These are phyloP conservation scores for Tolypocladium amazonense DNA, from an alignment of 2,329 filamentous ascomycete genomes.

Conservation along the genomic window DNA sequence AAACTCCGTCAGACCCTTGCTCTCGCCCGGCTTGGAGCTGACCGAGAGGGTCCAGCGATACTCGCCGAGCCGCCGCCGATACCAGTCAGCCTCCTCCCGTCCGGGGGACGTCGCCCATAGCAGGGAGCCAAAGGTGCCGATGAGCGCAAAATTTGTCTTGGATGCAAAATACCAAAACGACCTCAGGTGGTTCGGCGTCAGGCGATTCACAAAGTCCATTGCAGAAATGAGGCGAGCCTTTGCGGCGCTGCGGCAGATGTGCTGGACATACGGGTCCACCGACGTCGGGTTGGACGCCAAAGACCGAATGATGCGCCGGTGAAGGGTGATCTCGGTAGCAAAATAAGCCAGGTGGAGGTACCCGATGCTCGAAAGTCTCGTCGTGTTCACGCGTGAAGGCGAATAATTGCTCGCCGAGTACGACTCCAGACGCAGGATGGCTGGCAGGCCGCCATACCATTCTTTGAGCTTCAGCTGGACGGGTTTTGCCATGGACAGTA, in stretches of 20 bases:
- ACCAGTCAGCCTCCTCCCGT: slow-evolving; percentile 85
- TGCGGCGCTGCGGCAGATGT: slow-evolving; percentile 87
- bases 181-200: slow-evolving; percentile 76
- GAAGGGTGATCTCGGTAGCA: slow-evolving; percentile 85
- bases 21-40: slow-evolving; percentile 60
- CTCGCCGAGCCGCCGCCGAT: slow-evolving; percentile 72
- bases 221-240: slow-evolving; percentile 91
- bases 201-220: slow-evolving; percentile 94
- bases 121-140: slow-evolving; percentile 85
- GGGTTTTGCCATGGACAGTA: slow-evolving; percentile 67
- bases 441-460: slow-evolving; percentile 65
- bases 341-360: slow-evolving; percentile 90
- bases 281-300: slow-evolving; percentile 35
- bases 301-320: slow-evolving; percentile 81
- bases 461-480: slow-evolving; percentile 76
- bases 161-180: slow-evolving; percentile 89
- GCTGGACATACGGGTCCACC: slow-evolving; percentile 71
- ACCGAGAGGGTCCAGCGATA: slow-evolving; percentile 93
- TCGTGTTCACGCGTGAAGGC: slow-evolving; percentile 19
- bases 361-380: slow-evolving; percentile 50
- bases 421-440: slow-evolving; percentile 55
- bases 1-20: slow-evolving; percentile 50
- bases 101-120: slow-evolving; percentile 84
- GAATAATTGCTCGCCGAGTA: slow-evolving; percentile 18
- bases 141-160: slow-evolving; percentile 85